Conservation (phyloP, 345 rosid genomes). For the Laguncularia racemosa region DNA sequence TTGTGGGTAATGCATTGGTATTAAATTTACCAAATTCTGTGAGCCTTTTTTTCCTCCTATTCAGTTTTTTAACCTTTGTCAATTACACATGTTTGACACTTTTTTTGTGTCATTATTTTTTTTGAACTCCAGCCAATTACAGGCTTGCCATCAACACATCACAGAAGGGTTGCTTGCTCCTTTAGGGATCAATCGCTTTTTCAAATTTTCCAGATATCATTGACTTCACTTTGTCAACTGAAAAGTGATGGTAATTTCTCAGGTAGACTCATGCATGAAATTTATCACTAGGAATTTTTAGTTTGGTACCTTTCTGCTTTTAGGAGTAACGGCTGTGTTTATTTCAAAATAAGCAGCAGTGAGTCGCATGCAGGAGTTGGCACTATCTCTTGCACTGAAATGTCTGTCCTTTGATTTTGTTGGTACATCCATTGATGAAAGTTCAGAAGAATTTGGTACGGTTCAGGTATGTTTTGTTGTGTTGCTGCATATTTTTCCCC, state of each 20-base stretch:
- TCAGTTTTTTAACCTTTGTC: background rate
- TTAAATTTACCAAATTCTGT: no score
- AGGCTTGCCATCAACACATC: conserved; percentile 76
- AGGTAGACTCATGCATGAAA: background rate
- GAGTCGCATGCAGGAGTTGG: conserved; percentile 81
- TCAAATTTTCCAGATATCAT: conserved; percentile 87
- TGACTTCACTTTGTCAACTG: conserved; percentile 81
- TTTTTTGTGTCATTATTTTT: conserved; percentile 2
- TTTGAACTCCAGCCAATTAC: conserved; percentile 54
- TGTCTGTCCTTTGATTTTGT: conserved; percentile 97
- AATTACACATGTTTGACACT: background rate
- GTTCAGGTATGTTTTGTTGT: conserved; percentile 59
- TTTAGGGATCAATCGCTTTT: conserved; percentile 92
- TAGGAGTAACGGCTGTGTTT: background rate
- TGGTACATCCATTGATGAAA: conserved; percentile 97
- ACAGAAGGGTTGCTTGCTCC: conserved; percentile 87
- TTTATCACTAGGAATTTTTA: background rate
- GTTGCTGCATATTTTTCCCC: background rate
- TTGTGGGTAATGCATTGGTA: no score
- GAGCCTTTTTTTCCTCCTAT: no score
- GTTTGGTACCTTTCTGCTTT: background rate
- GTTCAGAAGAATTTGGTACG: conserved; percentile 98
- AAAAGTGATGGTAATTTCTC: conserved; percentile 74
- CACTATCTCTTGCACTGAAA: conserved; percentile 90
- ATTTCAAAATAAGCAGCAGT: conserved; percentile 36